Evolutionary conservation across 306 rosid genomes (phyloP).

Genomic region (Rubus idaeus): DNA sequence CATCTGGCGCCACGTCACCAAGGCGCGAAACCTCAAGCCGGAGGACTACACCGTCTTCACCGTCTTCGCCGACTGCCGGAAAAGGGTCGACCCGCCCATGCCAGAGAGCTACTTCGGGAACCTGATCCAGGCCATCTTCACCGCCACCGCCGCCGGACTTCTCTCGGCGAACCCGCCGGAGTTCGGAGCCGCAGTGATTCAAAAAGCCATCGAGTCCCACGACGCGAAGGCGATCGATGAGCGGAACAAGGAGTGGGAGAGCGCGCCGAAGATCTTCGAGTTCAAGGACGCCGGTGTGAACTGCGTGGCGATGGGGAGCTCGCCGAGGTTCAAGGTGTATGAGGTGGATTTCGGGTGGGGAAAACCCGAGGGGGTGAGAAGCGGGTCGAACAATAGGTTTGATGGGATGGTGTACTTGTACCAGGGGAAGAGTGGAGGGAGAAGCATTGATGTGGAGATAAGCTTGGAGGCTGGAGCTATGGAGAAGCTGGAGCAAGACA

Average conservation of each 20-base stretch:
- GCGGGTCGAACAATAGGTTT: conserved; percentile 85
- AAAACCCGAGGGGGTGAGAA: conserved; percentile 76
- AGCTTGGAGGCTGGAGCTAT: conserved; percentile 66
- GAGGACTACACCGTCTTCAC: conserved; percentile 93
- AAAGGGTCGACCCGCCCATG: conserved; percentile 81
- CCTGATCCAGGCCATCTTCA: conserved; percentile 86
- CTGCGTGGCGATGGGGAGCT: conserved; percentile 93
- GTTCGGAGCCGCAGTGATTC: conserved; percentile 66
- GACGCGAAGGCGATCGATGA: conserved; percentile 49
- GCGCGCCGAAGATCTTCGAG: conserved; percentile 72
- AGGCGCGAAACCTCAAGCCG: conserved; percentile 72
- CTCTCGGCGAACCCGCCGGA: conserved; percentile 49
- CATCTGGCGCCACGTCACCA: conserved; percentile 82
- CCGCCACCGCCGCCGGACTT: conserved; percentile 64
- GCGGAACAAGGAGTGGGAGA: conserved; percentile 91
- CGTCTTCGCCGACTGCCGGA: conserved; percentile 87
- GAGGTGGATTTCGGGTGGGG: conserved; percentile 95
- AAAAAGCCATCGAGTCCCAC: conserved; percentile 66
- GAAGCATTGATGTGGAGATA: conserved; percentile 89
- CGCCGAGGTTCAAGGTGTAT: conserved; percentile 92
- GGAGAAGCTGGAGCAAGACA: conserved; percentile 74
- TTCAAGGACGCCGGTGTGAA: conserved; percentile 95
- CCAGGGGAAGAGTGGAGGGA: conserved; percentile 85
- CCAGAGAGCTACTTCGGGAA: conserved; percentile 86
- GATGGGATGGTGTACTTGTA: conserved; percentile 91